Base-by-base conservation (phyloP, 768 basidiomycete species). In the Tubosaeta sp. region DNA sequence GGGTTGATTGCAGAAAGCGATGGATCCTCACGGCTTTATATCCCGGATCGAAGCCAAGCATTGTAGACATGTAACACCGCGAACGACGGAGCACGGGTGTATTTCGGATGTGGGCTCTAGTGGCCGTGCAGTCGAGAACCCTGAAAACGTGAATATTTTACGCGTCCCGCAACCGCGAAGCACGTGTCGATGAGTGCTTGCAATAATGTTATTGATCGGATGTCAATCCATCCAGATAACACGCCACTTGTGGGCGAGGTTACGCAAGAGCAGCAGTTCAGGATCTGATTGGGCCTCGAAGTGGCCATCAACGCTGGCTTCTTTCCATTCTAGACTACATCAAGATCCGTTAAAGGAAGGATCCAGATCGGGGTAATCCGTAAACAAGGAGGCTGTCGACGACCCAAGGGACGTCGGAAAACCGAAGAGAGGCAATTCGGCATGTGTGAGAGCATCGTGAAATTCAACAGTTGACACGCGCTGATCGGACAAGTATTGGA, bases 321-420 rank as follows among this genome's bases (percentile, higher is more conserved):
- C 44, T 62, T 29, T 60, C 63, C 58, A 62, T 65, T 59, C 51
- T 52, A 47, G 53, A 59, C 5, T 31, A 53, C 56, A 53, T 56
- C 47, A 50, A 52, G 51, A 46, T 54, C 54, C 47, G 51, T 51
- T 31, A 31, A 25, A 44, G 46, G 49, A 40, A 44, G 12, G 14
- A 44, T 36, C 55, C 48, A 31, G 52, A 57, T 63, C 42, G 47
- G 52, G 46, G n/a, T 35, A 30, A 38, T 44, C 35, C 18, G 6
- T 19, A 39, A 51, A 36, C 51, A n/a, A 24, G 43, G 35, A 3
- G 40, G 42, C 36, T 35, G 44, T 49, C 27, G 18, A 49, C 43
- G 12, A 14, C 14, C 10, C 40, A 48, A 22, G 29, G 16, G 39
- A 9, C 41, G 38, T 49, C 50, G 52, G 56, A 51, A 46, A 51